phyloP scores from a whole-genome alignment of 306 rosid species.

The Fragaria nilgerrensis region DNA sequence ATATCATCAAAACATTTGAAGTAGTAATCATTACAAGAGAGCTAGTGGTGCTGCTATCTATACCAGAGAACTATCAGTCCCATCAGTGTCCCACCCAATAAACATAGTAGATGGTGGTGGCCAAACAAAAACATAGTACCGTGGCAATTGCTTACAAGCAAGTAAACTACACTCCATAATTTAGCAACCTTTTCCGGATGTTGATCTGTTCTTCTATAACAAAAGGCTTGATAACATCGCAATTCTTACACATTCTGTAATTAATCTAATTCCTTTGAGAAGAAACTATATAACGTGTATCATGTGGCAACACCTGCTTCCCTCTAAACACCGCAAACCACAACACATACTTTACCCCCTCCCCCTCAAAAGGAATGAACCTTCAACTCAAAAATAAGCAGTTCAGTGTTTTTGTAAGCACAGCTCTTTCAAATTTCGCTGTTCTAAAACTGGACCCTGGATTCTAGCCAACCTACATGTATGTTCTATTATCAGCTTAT shows the following conservation, averaged over 20 bases:
- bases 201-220: not conserved
- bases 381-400: slow-evolving; percentile 2
- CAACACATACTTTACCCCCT: slow-evolving; percentile 14
- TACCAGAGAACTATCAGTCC: not conserved
- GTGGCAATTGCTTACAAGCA: not conserved
- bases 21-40: not conserved
- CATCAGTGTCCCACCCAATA: not conserved
- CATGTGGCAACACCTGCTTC: slow-evolving; percentile 20
- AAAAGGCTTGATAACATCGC: slow-evolving; percentile 3
- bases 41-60: not conserved
- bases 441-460: slow-evolving; percentile 45
- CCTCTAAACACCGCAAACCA: slow-evolving; percentile 22
- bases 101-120: not conserved
- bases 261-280: slow-evolving; percentile 26
- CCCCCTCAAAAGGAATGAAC: slow-evolving; percentile 11
- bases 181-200: not conserved
- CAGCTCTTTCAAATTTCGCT: slow-evolving; percentile 42
- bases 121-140: not conserved
- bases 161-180: not conserved
- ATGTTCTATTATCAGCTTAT: slow-evolving; percentile 51
- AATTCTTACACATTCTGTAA: slow-evolving; percentile 18
- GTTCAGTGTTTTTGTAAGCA: slow-evolving; percentile 45
- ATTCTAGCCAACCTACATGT: slow-evolving; percentile 75
- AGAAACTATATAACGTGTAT: slow-evolving; percentile 24
- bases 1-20: not conserved